phyloP scores from a whole-genome alignment of 495 filamentous ascomycete genomes.

The Hyaloscypha bicolor region DNA sequence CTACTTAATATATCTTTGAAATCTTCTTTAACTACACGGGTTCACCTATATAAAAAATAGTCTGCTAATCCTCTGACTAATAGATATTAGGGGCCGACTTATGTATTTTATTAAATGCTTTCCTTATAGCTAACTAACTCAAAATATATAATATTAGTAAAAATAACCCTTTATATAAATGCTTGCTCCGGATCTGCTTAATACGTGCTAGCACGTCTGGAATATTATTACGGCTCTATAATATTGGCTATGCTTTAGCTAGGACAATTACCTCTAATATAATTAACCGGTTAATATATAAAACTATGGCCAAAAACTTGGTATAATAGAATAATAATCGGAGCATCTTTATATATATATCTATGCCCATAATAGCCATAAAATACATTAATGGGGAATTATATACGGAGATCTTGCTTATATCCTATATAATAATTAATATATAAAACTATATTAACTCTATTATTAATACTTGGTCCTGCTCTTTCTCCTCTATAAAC shows the following conservation, averaged over 20 bases:
- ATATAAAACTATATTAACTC: slow-evolving; percentile 7
- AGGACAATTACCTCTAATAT: slow-evolving; percentile 4
- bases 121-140: slow-evolving; percentile 2
- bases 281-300: slow-evolving; percentile 11
- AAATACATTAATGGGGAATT: slow-evolving; percentile 12
- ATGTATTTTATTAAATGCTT: slow-evolving; percentile 9
- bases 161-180: slow-evolving; percentile 12
- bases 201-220: not conserved
- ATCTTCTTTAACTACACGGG: slow-evolving; percentile 9
- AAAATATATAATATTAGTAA: slow-evolving; percentile 6
- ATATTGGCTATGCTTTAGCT: not conserved
- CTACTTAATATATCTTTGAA: not conserved
- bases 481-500: no score
- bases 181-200: not conserved
- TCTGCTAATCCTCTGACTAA: slow-evolving; percentile 12
- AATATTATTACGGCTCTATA: no score
- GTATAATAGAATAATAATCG: slow-evolving; percentile 4
- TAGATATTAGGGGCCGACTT: slow-evolving; percentile 11
- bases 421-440: slow-evolving; percentile 9
- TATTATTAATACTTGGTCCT: not conserved
- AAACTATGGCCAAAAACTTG: not conserved
- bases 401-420: slow-evolving; percentile 3
- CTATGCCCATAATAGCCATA: slow-evolving; percentile 4
- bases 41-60: slow-evolving; percentile 10
- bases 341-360: not conserved